phyloP scores from a whole-genome alignment of 352 stramenopile species.

The Pythium utonaiense region DNA sequence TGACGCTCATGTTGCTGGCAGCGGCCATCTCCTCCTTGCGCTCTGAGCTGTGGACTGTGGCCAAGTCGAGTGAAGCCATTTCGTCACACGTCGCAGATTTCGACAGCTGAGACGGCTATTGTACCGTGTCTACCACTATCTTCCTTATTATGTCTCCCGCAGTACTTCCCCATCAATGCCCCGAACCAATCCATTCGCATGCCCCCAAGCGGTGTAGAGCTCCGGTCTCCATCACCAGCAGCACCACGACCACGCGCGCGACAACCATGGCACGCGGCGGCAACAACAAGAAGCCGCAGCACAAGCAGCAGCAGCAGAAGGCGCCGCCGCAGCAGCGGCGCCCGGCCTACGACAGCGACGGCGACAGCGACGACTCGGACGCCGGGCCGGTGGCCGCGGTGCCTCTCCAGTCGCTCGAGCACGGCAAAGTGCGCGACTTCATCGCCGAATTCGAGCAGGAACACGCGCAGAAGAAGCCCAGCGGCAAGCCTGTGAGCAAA shows the following conservation, averaged over 20 bases:
- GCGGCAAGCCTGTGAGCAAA: constrained; percentile 43
- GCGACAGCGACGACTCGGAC: constrained; percentile 33
- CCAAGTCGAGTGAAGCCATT: constrained; percentile 17
- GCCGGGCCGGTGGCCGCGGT: constrained; percentile 33
- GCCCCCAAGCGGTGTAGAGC: constrained; percentile 2
- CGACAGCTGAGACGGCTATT: neutral
- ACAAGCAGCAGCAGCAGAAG: neutral
- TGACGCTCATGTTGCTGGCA: too few species aligned
- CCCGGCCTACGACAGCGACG: constrained; percentile 23
- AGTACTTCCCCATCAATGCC: constrained; percentile 1
- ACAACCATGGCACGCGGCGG: constrained; percentile 14
- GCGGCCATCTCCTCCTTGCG: too few species aligned
- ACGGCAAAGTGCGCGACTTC: constrained; percentile 62
- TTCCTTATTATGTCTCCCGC: constrained; percentile 14
- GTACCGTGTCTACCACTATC: neutral
- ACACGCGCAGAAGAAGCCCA: constrained; percentile 16
- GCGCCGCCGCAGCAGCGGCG: constrained; percentile 1
- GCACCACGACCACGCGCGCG: too few species aligned
- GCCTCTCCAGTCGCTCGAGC: constrained; percentile 65
- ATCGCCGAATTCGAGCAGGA: constrained; percentile 39
- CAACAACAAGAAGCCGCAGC: neutral
- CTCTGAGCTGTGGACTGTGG: too few species aligned
- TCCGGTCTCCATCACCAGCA: neutral
- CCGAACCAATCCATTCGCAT: constrained; percentile 17
- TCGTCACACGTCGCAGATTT: constrained; percentile 21